Base-by-base conservation (phyloP, 208 protist genomes). In the Leishmania tropica region DNA sequence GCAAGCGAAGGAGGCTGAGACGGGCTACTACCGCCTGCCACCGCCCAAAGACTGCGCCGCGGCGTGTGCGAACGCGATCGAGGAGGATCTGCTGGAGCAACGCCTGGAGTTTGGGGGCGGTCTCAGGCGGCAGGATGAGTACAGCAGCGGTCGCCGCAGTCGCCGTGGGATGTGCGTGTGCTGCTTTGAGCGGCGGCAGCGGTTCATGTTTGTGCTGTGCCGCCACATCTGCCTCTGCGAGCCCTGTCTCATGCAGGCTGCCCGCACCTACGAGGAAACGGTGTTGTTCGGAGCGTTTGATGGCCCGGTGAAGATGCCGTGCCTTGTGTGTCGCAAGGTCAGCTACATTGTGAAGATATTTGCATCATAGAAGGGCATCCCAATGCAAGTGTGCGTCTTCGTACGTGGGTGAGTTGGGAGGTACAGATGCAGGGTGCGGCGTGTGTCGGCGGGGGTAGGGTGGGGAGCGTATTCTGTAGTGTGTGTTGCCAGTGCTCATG, bases 141-240 rank as follows among this genome's bases (percentile, higher is more conserved):
- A 65, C 24, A 37, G 60, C 60, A 37, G n/a, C n/a, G 28, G 60
- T 65, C n/a, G n/a, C n/a, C 5, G 60, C n/a, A 72, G 37, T 60
- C 72, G 13, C 47, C 28, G 48, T 31, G 74, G 51, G 35, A 53
- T 47, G 37, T 87, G 84, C 40, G 84, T 87, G 1, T 42, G 24
- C 40, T 87, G 84, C 42, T 78, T 51, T 19, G 60, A 47, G 28
- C 71, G 35, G 5, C 62, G 56, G 51, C 77, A 58, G 54, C 48
- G 64, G 37, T 83, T 85, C 17, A 80, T 83, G 58, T 88, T 88
- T 67, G 67, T 78, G 37, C 35, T 35, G 45, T 88, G 85, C 75
- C 31, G 78, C 7, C 85, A 88, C 70, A 72, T 85, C 8, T 88
- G 85, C 47, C 31, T 83, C 45, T 88, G 85, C 65, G 85, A 88